Percentiles rank a stretch among this genome's conserved stretches.
Conservation (phyloP, 345 rosid genomes). For the Corchorus olitorius region DNA sequence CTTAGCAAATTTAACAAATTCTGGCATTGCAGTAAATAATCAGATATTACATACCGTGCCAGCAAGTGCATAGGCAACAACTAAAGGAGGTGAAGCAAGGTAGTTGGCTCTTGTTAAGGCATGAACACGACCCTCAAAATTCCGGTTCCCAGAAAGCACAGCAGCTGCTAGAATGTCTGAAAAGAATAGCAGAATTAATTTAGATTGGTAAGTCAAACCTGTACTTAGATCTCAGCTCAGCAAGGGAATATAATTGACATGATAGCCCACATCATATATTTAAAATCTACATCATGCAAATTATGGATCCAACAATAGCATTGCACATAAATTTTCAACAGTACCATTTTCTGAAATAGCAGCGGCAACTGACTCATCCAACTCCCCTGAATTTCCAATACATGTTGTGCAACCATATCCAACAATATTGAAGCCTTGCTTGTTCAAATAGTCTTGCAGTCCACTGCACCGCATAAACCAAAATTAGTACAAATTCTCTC, state of each 20-base stretch:
- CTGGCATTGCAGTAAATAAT: not conserved
- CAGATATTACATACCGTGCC: constrained; percentile 68
- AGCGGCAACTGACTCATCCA: constrained; percentile 91
- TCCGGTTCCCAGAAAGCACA: constrained; percentile 95
- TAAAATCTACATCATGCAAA: not conserved
- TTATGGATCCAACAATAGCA: not conserved
- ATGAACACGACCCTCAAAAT: constrained; percentile 99
- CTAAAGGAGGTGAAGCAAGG: constrained; percentile 98
- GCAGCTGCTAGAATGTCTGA: constrained; percentile 94
- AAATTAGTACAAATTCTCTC: not conserved
- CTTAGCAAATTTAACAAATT: not conserved
- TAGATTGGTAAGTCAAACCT: constrained; percentile 8
- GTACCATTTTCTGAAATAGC: constrained; percentile 93
- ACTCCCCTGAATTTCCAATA: constrained; percentile 96
- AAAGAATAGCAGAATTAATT: constrained; percentile 10
- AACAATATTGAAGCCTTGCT: constrained; percentile 93
- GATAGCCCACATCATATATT: not conserved
- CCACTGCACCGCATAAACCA: constrained; percentile 61
- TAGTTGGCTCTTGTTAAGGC: constrained; percentile 97
- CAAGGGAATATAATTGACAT: not conserved
- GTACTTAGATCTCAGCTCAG: constrained; percentile 2
- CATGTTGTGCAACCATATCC: constrained; percentile 99
- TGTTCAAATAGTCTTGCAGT: constrained; percentile 77
- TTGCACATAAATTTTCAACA: not conserved
- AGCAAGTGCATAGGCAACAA: constrained; percentile 98